phyloP scores from a whole-genome alignment of 768 basidiomycete species.

The Calocera cornea region DNA sequence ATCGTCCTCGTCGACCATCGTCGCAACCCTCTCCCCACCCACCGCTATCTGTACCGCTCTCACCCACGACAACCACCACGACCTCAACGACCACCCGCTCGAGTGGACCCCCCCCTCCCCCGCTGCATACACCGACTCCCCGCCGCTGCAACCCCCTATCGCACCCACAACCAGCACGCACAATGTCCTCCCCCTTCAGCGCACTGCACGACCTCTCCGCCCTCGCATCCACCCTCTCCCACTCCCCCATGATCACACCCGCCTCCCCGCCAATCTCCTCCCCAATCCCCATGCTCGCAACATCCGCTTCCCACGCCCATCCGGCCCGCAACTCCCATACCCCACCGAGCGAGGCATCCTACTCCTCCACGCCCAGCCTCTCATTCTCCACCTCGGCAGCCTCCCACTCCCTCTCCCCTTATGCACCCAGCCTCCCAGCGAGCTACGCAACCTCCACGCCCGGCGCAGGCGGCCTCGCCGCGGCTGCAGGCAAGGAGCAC shows the following conservation, averaged over 20 bases:
- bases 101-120: not conserved
- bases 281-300: not conserved
- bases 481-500: slow-evolving; percentile 12
- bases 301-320: not conserved
- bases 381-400: slow-evolving; percentile 13
- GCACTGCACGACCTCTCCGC: not conserved
- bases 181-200: slow-evolving; percentile 1
- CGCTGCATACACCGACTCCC: not conserved
- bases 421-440: slow-evolving; percentile 21
- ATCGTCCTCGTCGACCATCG: too few relatives aligned
- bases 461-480: not conserved
- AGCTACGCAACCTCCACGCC: slow-evolving; percentile 1
- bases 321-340: not conserved
- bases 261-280: not conserved
- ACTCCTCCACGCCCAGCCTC: slow-evolving; percentile 11
- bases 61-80: not conserved
- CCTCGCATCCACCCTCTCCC: slow-evolving; percentile 3
- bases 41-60: not conserved
- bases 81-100: not conserved
- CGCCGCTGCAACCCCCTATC: not conserved
- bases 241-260: not conserved
- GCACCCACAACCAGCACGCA: not conserved
- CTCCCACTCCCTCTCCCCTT: slow-evolving; percentile 20
- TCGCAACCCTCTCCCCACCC: too few relatives aligned
- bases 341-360: not conserved